A percentile compares a stretch with the other conserved stretches of the same genome.
Conservation (phyloP, 148 eudicot species). For the Rhododendron simsii region DNA sequence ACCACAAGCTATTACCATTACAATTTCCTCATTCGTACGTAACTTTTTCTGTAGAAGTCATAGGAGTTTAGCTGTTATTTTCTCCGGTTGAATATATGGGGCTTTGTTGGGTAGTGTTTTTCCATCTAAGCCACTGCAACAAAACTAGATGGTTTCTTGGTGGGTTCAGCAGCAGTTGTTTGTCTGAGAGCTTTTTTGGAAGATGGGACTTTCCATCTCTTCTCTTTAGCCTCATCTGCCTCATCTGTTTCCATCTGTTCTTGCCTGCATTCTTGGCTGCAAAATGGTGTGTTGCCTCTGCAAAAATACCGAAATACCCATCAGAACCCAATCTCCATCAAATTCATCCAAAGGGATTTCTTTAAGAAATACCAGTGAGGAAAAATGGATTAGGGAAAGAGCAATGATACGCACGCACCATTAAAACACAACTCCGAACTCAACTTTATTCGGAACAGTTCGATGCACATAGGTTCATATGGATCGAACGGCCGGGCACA, state of each 20-base stretch:
- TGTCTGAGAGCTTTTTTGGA: constrained; percentile 25
- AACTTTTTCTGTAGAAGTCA: neutral
- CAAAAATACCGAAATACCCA: neutral
- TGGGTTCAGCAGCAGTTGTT: neutral
- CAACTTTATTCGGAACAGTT: too few species aligned
- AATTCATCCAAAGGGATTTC: neutral
- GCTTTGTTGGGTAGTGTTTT: neutral
- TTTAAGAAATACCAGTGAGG: too few species aligned
- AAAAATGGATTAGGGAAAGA: neutral
- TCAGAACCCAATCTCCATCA: constrained; percentile 3
- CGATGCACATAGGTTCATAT: too few species aligned
- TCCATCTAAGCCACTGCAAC: constrained; percentile 28
- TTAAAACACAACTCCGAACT: too few species aligned
- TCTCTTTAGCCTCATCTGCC: constrained; percentile 47
- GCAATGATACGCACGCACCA: too few species aligned
- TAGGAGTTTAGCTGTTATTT: neutral
- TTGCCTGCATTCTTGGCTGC: constrained; percentile 83
- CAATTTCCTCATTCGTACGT: neutral
- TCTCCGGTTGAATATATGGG: neutral
- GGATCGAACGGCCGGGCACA: too few species aligned
- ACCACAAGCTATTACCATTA: neutral
- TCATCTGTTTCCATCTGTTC: constrained; percentile 66
- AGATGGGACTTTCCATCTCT: constrained; percentile 29
- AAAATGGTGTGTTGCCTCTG: constrained; percentile 90
- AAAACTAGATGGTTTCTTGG: constrained; percentile 22